Conservation (phyloP, 306 rosid species). For the Sophora flavescens region DNA sequence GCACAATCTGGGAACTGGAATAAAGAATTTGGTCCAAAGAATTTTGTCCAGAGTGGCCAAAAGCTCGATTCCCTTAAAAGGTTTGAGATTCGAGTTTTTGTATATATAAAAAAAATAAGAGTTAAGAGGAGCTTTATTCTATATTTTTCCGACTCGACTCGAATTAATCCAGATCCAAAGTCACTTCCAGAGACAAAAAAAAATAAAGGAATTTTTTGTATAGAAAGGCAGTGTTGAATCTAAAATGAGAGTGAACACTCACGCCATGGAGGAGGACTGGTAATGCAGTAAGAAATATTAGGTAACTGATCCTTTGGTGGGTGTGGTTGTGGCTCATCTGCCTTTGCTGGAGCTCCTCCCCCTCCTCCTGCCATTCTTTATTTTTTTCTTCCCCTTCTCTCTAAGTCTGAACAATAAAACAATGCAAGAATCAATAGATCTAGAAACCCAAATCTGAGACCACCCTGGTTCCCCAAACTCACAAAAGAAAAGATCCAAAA, state of each 20-base stretch:
- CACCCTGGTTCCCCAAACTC: slow-evolving; percentile 60
- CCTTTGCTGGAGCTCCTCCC: slow-evolving; percentile 56
- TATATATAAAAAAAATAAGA: too few relatives aligned
- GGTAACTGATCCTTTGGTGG: slow-evolving; percentile 97
- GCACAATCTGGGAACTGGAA: slow-evolving; percentile 45
- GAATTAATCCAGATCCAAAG: too few relatives aligned
- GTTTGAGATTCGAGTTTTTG: too few relatives aligned
- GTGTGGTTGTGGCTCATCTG: slow-evolving; percentile 95
- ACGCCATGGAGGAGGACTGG: slow-evolving; percentile 99
- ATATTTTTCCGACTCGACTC: too few relatives aligned
- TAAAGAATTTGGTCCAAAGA: too few relatives aligned
- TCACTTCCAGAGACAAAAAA: too few relatives aligned
- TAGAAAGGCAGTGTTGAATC: slow-evolving; percentile 55
- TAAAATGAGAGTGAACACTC: slow-evolving; percentile 54
- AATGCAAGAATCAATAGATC: slow-evolving; percentile 31
- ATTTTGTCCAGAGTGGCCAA: background rate
- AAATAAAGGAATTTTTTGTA: background rate
- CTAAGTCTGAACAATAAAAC: slow-evolving; percentile 40
- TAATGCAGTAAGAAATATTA: slow-evolving; percentile 78
- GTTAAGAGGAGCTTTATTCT: too few relatives aligned
- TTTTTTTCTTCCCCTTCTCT: slow-evolving; percentile 14
- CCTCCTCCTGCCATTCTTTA: slow-evolving; percentile 77
- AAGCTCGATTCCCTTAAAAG: too few relatives aligned
- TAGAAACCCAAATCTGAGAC: slow-evolving; percentile 61
- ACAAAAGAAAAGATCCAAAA: slow-evolving; percentile 43